Base-by-base conservation (phyloP, 805 yeast species). In the Metschnikowia cubensis region DNA sequence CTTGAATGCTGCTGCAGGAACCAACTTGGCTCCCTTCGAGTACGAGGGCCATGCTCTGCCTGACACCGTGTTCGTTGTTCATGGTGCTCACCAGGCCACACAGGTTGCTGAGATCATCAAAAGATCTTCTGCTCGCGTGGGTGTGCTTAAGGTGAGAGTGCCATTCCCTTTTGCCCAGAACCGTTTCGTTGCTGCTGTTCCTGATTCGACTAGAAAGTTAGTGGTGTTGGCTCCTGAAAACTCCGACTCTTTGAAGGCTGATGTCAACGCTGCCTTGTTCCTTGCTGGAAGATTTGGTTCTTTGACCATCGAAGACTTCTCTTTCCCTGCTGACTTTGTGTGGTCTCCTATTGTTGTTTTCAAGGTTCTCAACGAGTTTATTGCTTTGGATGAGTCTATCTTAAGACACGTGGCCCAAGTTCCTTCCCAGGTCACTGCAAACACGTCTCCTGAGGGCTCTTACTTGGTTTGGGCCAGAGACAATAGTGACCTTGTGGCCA, bases 91-190 rank as follows among this genome's bases (percentile, higher is more conserved):
- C 39, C 90, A 86, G 64, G 71, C 85, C 15, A 73, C 81, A 49
- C 68, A 81, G 49, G 75, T 87, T 37, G 59, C 78, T 43, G 66
- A 70, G 25, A 73, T 77, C 29, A 70, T 84, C 42, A 56, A 63
- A 33, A 62, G 63, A 18, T 64, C 67, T 18, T 50, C 63, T 3
- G 47, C 55, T n/a, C 49, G 47, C 7, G 77, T 81, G 46, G 96
- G 90, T 55, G 80, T 85, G 45, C 67, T 91, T 50, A 77, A 84
- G 49, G 79, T 84, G 45, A 81, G 96, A 68, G 81, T 88, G 40
- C 92, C 95, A 49, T 70, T 84, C 47, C 97, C 97, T 11, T 89
- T 90, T 68, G 81, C 84, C 58, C 74, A 79, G 33, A 74, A 72
- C 32, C 79, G 78, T 57, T 89, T 90, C 64, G 70, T 80, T 46